phyloP scores from a whole-genome alignment of 768 basidiomycete genomes.

The Sutorius australiensis region DNA sequence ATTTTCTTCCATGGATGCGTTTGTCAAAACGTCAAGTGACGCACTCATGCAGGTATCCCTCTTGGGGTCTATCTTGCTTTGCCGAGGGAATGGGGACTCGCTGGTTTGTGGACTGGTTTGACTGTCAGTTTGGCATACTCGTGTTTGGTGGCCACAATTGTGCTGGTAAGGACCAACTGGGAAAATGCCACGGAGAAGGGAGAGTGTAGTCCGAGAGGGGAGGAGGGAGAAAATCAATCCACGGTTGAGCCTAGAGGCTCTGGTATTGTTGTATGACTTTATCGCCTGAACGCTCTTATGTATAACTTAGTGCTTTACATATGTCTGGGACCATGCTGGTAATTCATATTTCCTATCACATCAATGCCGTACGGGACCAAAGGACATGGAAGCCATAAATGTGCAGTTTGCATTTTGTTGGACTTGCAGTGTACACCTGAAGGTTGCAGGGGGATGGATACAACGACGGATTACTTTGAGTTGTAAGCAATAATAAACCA shows the following conservation, averaged over 20 bases:
- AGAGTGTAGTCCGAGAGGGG: neutral
- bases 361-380: neutral
- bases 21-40: neutral
- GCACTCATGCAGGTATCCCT: constrained; percentile 29
- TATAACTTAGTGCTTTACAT: neutral
- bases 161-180: constrained; percentile 21
- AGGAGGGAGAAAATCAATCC: neutral
- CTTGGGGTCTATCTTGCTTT: constrained; percentile 26
- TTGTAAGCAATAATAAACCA: constrained; percentile 22
- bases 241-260: neutral
- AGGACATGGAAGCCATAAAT: neutral
- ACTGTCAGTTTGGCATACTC: constrained; percentile 20
- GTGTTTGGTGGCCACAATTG: constrained; percentile 15
- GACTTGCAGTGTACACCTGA: constrained; percentile 15
- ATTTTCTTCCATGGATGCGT: neutral
- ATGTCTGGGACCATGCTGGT: neutral
- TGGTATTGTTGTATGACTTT: neutral
- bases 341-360: neutral
- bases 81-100: constrained; percentile 19
- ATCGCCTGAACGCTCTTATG: neutral
- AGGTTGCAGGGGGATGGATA: constrained; percentile 15
- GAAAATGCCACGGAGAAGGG: neutral
- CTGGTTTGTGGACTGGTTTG: constrained; percentile 24
- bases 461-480: constrained; percentile 22
- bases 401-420: constrained; percentile 9